These are phyloP conservation scores for Paramecium tetraurelia DNA, from an alignment of 73 alveolate species.

Conservation along the genomic window DNA sequence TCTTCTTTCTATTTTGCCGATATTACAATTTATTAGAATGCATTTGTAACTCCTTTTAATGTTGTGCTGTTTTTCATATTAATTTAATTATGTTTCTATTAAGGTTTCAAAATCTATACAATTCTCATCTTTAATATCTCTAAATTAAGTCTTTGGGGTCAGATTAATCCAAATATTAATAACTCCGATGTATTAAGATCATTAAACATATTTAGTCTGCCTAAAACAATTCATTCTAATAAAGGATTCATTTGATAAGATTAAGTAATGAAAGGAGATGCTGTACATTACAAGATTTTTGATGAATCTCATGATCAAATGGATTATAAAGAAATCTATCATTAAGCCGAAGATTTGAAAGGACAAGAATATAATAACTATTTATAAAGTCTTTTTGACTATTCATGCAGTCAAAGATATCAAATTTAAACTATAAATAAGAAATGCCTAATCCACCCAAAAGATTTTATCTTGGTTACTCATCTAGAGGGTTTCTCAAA, in stretches of 20 bases:
- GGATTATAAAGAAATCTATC: not conserved
- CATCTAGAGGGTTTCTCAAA: not conserved
- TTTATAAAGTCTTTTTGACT: slow-evolving; percentile 24
- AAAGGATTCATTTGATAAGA: not conserved
- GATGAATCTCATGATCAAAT: not conserved
- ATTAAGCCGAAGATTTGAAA: not conserved
- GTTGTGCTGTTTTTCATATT: not conserved
- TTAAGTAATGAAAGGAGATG: slow-evolving; percentile 31
- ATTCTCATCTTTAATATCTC: not conserved
- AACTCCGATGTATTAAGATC: not conserved
- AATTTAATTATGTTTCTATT: not conserved
- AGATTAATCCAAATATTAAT: too few species aligned
- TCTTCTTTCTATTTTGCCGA: not conserved
- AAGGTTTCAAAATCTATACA: not conserved
- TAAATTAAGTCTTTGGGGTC: too few species aligned
- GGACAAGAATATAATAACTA: not conserved
- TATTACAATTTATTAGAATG: not conserved
- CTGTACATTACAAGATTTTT: slow-evolving; percentile 13
- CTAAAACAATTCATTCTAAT: not conserved
- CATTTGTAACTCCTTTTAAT: not conserved
- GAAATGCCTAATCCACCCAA: slow-evolving; percentile 53
- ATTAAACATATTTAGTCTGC: not conserved
- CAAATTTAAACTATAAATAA: slow-evolving; percentile 27
- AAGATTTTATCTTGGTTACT: not conserved
- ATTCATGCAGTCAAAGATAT: slow-evolving; percentile 36